Percentiles rank a stretch among this genome's conserved stretches.
These are phyloP conservation scores for Torulaspora maleeae DNA, from an alignment of 805 yeast genomes.

Conservation along the genomic window DNA sequence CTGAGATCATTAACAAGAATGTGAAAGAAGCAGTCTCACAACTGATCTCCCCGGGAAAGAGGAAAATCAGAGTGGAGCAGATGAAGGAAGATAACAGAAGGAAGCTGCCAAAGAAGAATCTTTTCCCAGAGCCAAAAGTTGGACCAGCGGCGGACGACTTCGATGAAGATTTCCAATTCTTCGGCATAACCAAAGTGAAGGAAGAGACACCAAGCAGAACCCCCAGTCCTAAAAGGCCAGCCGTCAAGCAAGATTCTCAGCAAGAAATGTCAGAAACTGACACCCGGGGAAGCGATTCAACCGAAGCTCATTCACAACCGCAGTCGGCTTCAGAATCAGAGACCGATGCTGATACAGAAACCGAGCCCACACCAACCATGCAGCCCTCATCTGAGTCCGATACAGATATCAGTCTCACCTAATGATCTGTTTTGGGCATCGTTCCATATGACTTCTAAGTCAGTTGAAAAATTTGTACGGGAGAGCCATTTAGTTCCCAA, in stretches of 20 bases:
- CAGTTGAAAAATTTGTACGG: slow-evolving; percentile 4
- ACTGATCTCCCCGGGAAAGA: slow-evolving; percentile 27
- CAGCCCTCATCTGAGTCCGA: slow-evolving; percentile 1
- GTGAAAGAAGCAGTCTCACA: slow-evolving; percentile 18
- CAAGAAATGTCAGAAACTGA: slow-evolving; percentile 1
- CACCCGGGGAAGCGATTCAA: slow-evolving; percentile 1
- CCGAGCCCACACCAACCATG: slow-evolving; percentile 8
- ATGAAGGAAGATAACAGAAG: background rate
- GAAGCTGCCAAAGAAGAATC: slow-evolving; percentile 1
- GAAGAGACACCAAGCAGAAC: slow-evolving; percentile 1
- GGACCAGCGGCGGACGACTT: slow-evolving; percentile 12
- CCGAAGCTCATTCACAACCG: background rate
- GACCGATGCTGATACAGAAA: slow-evolving; percentile 11
- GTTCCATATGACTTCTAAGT: background rate
- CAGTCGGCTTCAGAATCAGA: slow-evolving; percentile 7
- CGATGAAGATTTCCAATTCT: slow-evolving; percentile 22
- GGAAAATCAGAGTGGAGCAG: slow-evolving; percentile 6
- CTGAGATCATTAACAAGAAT: slow-evolving; percentile 18
- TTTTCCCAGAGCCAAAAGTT: slow-evolving; percentile 2
- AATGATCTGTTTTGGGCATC: background rate
- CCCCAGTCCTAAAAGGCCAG: background rate
- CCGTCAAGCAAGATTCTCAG: slow-evolving; percentile 6
- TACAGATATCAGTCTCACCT: background rate
- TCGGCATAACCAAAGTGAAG: slow-evolving; percentile 19
- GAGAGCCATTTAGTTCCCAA: background rate